Evolutionary conservation across 768 basidiomycete species (phyloP).

Genomic region (Daedalea quercina): DNA sequence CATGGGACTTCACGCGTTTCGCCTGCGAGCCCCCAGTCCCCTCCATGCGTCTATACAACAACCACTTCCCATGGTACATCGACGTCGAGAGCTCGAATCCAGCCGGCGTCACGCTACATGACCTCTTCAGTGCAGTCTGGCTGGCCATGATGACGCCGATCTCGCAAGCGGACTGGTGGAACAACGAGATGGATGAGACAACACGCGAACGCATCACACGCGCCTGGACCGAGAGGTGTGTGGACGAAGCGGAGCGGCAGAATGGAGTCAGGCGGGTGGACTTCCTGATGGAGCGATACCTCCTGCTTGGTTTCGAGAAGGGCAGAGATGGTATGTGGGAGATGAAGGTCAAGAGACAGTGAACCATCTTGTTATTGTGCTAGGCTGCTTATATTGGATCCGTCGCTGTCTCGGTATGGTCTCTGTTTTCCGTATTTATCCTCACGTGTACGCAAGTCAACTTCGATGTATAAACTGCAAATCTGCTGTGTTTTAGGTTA

Average conservation of each 20-base stretch:
- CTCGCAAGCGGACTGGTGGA: constrained; percentile 48
- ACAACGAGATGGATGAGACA: constrained; percentile 42
- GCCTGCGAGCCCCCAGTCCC: constrained; percentile 44
- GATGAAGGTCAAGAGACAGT: constrained; percentile 41
- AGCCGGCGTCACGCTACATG: constrained; percentile 51
- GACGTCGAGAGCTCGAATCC: constrained; percentile 40
- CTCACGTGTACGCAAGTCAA: not conserved
- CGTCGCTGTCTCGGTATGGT: not conserved
- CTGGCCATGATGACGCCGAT: constrained; percentile 39
- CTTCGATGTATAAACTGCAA: not conserved
- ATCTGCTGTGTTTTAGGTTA: not conserved
- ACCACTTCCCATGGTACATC: constrained; percentile 60
- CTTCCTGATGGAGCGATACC: constrained; percentile 45
- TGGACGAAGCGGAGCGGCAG: constrained; percentile 24
- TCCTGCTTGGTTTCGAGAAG: constrained; percentile 48
- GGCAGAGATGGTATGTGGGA: constrained; percentile 59
- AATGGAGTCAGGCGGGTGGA: constrained; percentile 52
- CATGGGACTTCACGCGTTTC: constrained; percentile 47
- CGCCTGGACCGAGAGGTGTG: constrained; percentile 41
- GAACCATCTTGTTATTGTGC: not conserved
- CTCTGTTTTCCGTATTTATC: not conserved
- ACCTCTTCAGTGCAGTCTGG: constrained; percentile 45
- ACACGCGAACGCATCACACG: constrained; percentile 37
- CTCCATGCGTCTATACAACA: constrained; percentile 50
- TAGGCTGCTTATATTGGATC: not conserved